A percentile compares a stretch with the other conserved stretches of the same genome.
Evolutionary conservation across 2,329 filamentous ascomycete genomes (phyloP).

Genomic region (Podosphaera fusca): DNA sequence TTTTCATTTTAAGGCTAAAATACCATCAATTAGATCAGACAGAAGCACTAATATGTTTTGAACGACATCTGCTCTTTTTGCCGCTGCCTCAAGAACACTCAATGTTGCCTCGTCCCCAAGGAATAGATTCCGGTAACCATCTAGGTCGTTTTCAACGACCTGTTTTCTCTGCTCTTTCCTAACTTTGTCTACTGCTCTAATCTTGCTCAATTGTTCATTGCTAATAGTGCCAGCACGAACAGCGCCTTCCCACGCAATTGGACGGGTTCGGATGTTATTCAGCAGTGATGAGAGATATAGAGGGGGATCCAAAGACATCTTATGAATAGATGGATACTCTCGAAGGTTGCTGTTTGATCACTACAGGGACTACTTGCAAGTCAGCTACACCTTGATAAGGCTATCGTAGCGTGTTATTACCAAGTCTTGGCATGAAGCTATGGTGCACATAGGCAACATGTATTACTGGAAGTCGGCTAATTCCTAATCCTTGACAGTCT

Average conservation of each 20-base stretch:
- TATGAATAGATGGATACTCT: slow-evolving; percentile 1
- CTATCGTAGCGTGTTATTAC: too few species aligned
- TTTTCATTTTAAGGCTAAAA: slow-evolving; percentile 9
- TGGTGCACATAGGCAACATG: too few species aligned
- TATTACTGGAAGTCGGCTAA: too few species aligned
- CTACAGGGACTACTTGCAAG: background rate
- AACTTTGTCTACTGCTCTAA: slow-evolving; percentile 90
- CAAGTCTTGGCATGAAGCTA: too few species aligned
- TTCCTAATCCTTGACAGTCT: too few species aligned
- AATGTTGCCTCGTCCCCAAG: slow-evolving; percentile 47
- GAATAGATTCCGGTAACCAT: slow-evolving; percentile 60
- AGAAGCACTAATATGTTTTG: slow-evolving; percentile 87
- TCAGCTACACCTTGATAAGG: too few species aligned
- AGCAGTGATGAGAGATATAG: slow-evolving; percentile 73
- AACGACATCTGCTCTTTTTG: slow-evolving; percentile 70
- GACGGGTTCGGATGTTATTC: slow-evolving; percentile 88
- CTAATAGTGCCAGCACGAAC: slow-evolving; percentile 84
- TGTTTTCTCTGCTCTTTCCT: slow-evolving; percentile 75
- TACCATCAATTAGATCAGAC: slow-evolving; percentile 71
- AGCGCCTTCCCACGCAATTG: slow-evolving; percentile 94
- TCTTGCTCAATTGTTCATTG: slow-evolving; percentile 81
- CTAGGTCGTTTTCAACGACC: slow-evolving; percentile 55
- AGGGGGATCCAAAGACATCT: slow-evolving; percentile 79
- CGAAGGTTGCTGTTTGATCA: background rate
- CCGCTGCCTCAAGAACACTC: slow-evolving; percentile 61